Conservation (phyloP, 2,329 filamentous ascomycete species). For the Calonectria naviculata region DNA sequence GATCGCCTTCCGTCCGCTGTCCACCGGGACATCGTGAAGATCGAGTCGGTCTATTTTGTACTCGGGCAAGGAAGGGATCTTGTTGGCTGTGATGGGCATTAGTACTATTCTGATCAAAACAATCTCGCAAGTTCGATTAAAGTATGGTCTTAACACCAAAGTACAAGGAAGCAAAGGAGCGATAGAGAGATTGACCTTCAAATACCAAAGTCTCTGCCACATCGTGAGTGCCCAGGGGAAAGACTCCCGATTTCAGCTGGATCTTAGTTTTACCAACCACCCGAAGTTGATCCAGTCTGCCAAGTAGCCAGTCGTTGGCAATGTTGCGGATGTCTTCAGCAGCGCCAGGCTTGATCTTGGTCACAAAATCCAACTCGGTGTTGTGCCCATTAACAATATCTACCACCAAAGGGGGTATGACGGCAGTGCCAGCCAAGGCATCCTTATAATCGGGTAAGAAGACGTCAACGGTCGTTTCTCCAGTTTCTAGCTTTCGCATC, state of each 20-base stretch:
- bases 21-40: conserved; percentile 75
- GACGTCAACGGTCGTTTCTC: conserved; percentile 78
- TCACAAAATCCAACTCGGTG: conserved; percentile 82
- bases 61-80: conserved; percentile 81
- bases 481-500: conserved; percentile 79
- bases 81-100: conserved; percentile 61
- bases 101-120: conserved; percentile 37
- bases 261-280: conserved; percentile 81
- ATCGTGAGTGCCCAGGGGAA: conserved; percentile 81
- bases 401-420: conserved; percentile 79
- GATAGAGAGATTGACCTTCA: conserved; percentile 83
- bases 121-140: conserved; percentile 42
- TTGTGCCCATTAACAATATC: conserved; percentile 81
- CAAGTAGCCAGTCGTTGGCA: conserved; percentile 89
- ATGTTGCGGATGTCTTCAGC: conserved; percentile 81
- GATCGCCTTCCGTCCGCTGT: conserved; percentile 71
- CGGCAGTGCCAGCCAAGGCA: conserved; percentile 80
- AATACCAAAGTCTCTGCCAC: conserved; percentile 82
- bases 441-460: conserved; percentile 87
- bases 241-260: conserved; percentile 80
- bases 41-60: conserved; percentile 87
- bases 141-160: conserved; percentile 67
- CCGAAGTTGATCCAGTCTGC: conserved; percentile 76
- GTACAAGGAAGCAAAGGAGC: conserved; percentile 69
- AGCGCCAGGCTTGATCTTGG: conserved; percentile 81